These are phyloP conservation scores for Metschnikowia koreensis DNA, from an alignment of 805 yeast species.

Conservation along the genomic window DNA sequence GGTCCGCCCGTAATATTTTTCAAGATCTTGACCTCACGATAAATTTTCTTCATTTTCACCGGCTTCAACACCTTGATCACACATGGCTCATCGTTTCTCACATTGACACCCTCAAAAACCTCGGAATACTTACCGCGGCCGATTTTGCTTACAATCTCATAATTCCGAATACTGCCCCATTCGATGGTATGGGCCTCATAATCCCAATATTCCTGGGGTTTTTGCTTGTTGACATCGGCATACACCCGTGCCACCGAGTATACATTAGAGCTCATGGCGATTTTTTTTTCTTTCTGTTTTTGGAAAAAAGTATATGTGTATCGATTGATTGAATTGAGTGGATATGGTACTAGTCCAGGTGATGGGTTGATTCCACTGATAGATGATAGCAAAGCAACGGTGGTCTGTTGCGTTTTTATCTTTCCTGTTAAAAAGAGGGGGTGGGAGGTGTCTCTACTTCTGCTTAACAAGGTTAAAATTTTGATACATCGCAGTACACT, in stretches of 20 bases:
- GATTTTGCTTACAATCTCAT: constrained; percentile 78
- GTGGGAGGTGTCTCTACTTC: constrained; percentile 1
- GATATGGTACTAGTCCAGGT: too few species aligned
- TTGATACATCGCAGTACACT: constrained; percentile 14
- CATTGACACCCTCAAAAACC: constrained; percentile 81
- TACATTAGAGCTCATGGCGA: constrained; percentile 17
- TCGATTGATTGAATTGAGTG: too few species aligned
- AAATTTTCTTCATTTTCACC: constrained; percentile 86
- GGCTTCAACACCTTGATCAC: constrained; percentile 91
- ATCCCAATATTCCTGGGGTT: constrained; percentile 81
- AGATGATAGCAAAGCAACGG: too few species aligned
- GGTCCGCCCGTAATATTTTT: constrained; percentile 85
- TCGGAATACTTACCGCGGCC: constrained; percentile 97
- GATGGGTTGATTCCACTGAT: too few species aligned
- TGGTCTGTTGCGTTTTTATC: background rate
- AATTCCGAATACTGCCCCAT: constrained; percentile 47
- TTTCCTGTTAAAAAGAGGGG: background rate
- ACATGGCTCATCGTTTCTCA: constrained; percentile 58
- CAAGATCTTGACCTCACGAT: constrained; percentile 82
- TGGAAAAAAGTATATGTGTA: too few species aligned
- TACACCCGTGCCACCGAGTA: constrained; percentile 54
- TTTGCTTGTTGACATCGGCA: constrained; percentile 65
- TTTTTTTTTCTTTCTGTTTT: too few species aligned
- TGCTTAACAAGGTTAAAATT: constrained; percentile 1
- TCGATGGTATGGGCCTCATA: constrained; percentile 58